Base-by-base conservation (phyloP, 2,329 filamentous ascomycete species). In the Sarocladium strictum region DNA sequence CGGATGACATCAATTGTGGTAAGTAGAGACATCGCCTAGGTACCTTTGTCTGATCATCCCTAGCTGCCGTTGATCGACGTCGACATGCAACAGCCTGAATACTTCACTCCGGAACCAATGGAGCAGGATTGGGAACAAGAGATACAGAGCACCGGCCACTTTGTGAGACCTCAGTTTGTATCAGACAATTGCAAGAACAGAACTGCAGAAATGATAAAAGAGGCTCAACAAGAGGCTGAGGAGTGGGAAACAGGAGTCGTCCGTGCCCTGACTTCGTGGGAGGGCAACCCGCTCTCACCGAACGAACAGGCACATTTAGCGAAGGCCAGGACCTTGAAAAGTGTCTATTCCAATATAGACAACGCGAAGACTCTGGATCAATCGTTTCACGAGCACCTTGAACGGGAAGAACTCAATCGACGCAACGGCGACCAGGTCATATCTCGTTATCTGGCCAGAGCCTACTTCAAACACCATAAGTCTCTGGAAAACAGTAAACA, bases 371-470 rank as follows among this genome's bases (percentile, higher is more conserved):
- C 47, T 9, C 27, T 51, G 10, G 47, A 51, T 17, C 27, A 51
- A 24, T 51, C 47, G 3, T 51, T 51, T 19, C 47, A 51, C 47
- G 47, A 51, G 23, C 47, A 51, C 23, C 47, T 51, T 3, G 47
- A 51, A 17, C 4, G 6, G 6, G 47, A 51, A 23, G 47, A 51
- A 29, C 47, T 51, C 12, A 51, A 51, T 21, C 14, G 47, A 19
- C 47, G 47, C 9, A 51, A 51, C 17, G 47, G 47, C 10, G 47
- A 51, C 35, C 47, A 51, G 29, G 47, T 51, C n/a, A 5, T 51
- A 23, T 51, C 47, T 3, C 47, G 47, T 3, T 51, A 51, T 23
- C 27, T 35, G 4, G 47, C 47, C n/a, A 32, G 47, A 10, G 29
- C 47, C 7, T 51, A 33, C 17, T 19, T 51, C 27, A 51, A 51